phyloP scores from a whole-genome alignment of 495 filamentous ascomycete species.

The Ascobolus immersus region DNA sequence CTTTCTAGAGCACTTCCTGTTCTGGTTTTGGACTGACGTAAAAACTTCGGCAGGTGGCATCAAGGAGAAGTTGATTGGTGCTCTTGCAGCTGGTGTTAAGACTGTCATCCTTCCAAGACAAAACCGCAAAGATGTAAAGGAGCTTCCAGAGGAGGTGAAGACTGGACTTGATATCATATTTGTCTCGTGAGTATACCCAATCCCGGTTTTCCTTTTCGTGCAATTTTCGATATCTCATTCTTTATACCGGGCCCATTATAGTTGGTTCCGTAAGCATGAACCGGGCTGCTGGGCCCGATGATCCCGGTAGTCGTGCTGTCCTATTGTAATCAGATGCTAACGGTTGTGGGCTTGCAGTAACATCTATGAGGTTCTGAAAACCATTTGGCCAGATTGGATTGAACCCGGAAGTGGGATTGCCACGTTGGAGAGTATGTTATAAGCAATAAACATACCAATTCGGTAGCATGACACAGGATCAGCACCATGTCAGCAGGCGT shows the following conservation, averaged over 20 bases:
- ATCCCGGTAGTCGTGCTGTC: neutral
- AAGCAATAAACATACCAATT: too few species aligned
- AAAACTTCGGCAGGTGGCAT: slow-evolving; percentile 66
- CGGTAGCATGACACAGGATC: too few species aligned
- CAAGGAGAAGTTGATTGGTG: slow-evolving; percentile 96
- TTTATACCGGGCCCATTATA: neutral
- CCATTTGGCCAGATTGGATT: slow-evolving; percentile 53
- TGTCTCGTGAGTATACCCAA: slow-evolving; percentile 43
- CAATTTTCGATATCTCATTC: neutral
- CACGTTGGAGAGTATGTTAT: too few species aligned
- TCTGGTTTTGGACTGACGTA: neutral
- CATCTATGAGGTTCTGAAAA: slow-evolving; percentile 67
- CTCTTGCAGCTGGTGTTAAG: slow-evolving; percentile 77
- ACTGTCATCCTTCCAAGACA: slow-evolving; percentile 68
- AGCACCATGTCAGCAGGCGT: too few species aligned
- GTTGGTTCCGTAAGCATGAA: neutral
- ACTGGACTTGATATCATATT: slow-evolving; percentile 69
- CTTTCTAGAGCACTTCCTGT: slow-evolving; percentile 2
- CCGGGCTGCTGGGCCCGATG: neutral
- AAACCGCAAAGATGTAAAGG: slow-evolving; percentile 83
- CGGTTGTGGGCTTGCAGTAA: slow-evolving; percentile 25
- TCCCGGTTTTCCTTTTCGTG: neutral
- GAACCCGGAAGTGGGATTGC: too few species aligned
- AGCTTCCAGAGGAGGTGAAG: slow-evolving; percentile 73
- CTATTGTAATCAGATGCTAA: slow-evolving; percentile 8